A percentile compares a stretch with the other conserved stretches of the same genome.
Conservation (phyloP, 1,284 basidiomycete genomes). For the Abortiporus biennis region DNA sequence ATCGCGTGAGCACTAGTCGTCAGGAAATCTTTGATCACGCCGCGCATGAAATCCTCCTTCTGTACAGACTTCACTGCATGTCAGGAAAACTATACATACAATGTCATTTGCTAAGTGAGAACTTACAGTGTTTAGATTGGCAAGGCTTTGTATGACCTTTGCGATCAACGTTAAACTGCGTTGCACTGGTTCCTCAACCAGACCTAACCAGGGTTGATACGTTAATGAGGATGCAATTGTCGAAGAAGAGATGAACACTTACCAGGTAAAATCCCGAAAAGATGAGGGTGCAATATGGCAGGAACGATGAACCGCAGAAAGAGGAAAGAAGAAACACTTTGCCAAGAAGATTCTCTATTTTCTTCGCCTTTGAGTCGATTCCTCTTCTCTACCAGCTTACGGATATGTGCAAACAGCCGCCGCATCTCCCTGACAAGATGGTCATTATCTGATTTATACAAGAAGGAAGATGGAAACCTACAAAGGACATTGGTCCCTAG, state of each 20-base stretch:
- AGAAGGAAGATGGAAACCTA: too few relatives aligned
- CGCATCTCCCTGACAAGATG: conserved; percentile 60
- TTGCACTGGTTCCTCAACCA: conserved; percentile 58
- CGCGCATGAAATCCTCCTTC: conserved; percentile 70
- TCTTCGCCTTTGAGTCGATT: conserved; percentile 40
- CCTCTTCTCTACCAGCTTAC: conserved; percentile 61
- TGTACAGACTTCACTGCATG: conserved; percentile 42
- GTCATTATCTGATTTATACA: conserved; percentile 14
- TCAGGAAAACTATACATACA: background rate
- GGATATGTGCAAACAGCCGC: conserved; percentile 63
- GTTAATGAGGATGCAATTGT: conserved; percentile 7
- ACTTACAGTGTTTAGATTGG: conserved; percentile 69
- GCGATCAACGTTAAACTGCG: conserved; percentile 74
- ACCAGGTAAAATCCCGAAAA: conserved; percentile 73
- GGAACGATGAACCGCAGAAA: conserved; percentile 83
- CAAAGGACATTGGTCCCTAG: conserved; percentile 68
- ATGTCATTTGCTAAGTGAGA: too few relatives aligned
- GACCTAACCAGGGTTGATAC: conserved; percentile 36
- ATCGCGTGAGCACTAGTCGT: conserved; percentile 54
- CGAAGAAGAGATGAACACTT: conserved; percentile 13
- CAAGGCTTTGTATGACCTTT: conserved; percentile 75
- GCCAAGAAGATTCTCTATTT: conserved; percentile 59
- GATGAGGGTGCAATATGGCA: conserved; percentile 71
- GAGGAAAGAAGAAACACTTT: conserved; percentile 80
- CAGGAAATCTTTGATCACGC: conserved; percentile 63